Evolutionary conservation across 805 yeast species (phyloP), one percentile per base, ranked within the genome.

Genomic region (Yarrowia sp.): DNA sequence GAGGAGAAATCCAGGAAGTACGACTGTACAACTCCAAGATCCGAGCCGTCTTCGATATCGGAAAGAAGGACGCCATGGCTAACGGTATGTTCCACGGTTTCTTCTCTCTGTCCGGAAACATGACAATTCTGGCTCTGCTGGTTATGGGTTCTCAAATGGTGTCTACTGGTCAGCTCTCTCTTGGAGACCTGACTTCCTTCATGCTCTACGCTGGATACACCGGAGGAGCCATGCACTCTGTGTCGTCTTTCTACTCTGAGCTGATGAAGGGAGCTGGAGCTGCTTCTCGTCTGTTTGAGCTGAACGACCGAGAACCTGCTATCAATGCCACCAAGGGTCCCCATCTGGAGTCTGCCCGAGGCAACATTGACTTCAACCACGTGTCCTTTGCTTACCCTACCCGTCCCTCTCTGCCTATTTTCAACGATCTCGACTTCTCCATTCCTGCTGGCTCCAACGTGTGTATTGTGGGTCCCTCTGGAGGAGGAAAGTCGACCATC

Each of bases 261-360:
- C 78, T 93, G 66, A 93, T 93, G 98, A 93, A 93, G 77, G 98
- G 98, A 65, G 89, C 92, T 8, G 98, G 98, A 60, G 98, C 98
- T 0, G 95, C 97, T 0, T 87, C 92, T 60, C 80, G 98, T 66
- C 84, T 93, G 31, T 92, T 93, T 78, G 98, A 93, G 74, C 79
- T 93, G 58, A 85, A 88, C 66, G 95, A 89, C 67, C 81, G 91
- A 75, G 80, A 85, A 68, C 96, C 98, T 0, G 75, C 79, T 10
- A 90, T 92, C 55, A 80, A 83, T 14, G 84, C 92, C 1, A 82
- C 88, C 1, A 72, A 79, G 22, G 98, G 98, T 13, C 64, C 64
- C 22, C 64, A 43, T 43, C 51, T 58, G 17, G 33, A 15, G 33
- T 43, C 74, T 75, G 63, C 71, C 66, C 43, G 68, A 62, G 66